Percentiles rank a stretch among this genome's conserved stretches.
phyloP scores from a whole-genome alignment of 306 rosid genomes.

The Acacia melanoxylon region DNA sequence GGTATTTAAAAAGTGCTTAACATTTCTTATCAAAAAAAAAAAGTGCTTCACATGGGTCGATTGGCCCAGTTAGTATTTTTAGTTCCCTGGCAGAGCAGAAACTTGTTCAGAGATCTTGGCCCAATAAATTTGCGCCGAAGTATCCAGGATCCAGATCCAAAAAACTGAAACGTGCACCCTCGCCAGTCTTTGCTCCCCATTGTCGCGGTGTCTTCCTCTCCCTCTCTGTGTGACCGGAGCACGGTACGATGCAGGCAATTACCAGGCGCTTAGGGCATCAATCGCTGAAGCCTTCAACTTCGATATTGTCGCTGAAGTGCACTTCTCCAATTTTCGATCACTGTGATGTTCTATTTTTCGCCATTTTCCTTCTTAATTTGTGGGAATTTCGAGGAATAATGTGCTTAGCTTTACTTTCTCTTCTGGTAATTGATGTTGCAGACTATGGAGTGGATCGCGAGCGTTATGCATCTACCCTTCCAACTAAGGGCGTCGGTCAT shows the following conservation, averaged over 20 bases:
- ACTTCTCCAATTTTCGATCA: conserved; percentile 63
- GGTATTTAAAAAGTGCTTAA: neutral
- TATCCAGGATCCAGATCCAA: conserved; percentile 6
- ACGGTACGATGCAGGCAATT: conserved; percentile 77
- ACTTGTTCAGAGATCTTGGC: neutral
- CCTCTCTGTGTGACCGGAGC: conserved; percentile 9
- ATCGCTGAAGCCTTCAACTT: conserved; percentile 46
- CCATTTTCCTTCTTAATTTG: conserved; percentile 11
- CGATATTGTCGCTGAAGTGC: conserved; percentile 48
- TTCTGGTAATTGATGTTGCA: conserved; percentile 29
- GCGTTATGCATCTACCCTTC: conserved; percentile 64
- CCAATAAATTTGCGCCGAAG: conserved; percentile 3
- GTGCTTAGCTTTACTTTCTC: conserved; percentile 7
- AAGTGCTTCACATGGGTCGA: neutral
- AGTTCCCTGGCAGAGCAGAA: neutral
- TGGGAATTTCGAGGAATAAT: conserved; percentile 1
- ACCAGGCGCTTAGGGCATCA: conserved; percentile 73
- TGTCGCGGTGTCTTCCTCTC: neutral
- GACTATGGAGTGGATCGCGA: conserved; percentile 70
- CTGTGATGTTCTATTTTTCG: conserved; percentile 41
- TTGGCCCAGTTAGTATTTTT: neutral
- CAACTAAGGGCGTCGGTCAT: conserved; percentile 83
- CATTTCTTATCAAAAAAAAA: too few relatives aligned
- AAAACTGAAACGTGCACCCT: conserved; percentile 17
- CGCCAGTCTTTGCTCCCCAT: neutral